Evolutionary conservation across 1,139 yeast species (phyloP).

Genomic region (Blastobotrys malaysiensis): DNA sequence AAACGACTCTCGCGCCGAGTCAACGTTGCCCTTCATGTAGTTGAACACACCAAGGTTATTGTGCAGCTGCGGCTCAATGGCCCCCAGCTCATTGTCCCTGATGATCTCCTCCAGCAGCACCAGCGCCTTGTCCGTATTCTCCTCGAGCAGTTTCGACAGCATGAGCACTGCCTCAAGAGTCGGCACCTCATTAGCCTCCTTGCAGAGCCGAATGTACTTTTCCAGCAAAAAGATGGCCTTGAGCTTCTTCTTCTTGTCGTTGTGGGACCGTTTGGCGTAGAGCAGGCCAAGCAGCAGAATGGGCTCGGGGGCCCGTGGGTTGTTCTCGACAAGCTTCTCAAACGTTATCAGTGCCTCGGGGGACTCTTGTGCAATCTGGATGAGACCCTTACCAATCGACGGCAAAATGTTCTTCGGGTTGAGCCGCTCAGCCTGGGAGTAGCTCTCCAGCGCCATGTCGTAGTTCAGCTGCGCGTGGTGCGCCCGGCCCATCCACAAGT

Average conservation of each 20-base stretch:
- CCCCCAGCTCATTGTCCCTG: conserved; percentile 34
- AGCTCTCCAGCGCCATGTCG: conserved; percentile 63
- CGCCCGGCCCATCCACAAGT: conserved; percentile 83
- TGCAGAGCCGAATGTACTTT: conserved; percentile 59
- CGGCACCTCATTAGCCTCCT: conserved; percentile 57
- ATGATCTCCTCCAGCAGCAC: conserved; percentile 57
- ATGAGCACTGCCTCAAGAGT: conserved; percentile 64
- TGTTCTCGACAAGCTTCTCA: conserved; percentile 63
- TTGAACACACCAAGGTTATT: conserved; percentile 87
- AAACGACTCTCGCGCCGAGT: conserved; percentile 47
- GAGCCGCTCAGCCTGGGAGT: conserved; percentile 47
- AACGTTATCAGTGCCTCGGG: conserved; percentile 85
- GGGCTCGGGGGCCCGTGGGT: conserved; percentile 71
- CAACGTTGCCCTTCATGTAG: conserved; percentile 57
- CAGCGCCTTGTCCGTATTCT: conserved; percentile 44
- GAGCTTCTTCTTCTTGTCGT: conserved; percentile 22
- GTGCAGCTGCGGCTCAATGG: conserved; percentile 60
- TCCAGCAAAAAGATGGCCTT: conserved; percentile 62
- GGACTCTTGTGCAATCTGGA: conserved; percentile 65
- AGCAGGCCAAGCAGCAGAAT: conserved; percentile 21
- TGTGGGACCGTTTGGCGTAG: conserved; percentile 20
- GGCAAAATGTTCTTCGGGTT: conserved; percentile 48
- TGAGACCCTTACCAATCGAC: conserved; percentile 78
- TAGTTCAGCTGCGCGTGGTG: conserved; percentile 55
- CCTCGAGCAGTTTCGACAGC: conserved; percentile 64